A percentile compares a stretch with the other conserved stretches of the same genome.
These are phyloP conservation scores for Gastrolobium villosum DNA, from an alignment of 306 rosid species.

Conservation along the genomic window DNA sequence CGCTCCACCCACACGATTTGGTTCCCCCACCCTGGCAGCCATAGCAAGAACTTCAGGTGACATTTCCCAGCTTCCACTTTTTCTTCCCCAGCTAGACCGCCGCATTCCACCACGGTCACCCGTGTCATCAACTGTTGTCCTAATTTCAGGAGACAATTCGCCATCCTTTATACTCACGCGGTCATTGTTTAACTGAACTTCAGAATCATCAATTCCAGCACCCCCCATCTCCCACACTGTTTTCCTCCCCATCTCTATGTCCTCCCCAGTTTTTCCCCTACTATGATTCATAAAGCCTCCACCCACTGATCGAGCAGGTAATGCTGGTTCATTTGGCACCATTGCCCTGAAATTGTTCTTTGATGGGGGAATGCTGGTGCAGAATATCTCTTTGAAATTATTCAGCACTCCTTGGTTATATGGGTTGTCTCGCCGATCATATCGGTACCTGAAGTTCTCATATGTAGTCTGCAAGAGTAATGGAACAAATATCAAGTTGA, in stretches of 20 bases:
- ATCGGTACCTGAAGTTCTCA: slow-evolving; percentile 93
- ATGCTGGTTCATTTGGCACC: slow-evolving; percentile 78
- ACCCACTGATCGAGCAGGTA: slow-evolving; percentile 74
- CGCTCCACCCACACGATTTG: slow-evolving; percentile 70
- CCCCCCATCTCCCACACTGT: slow-evolving; percentile 87
- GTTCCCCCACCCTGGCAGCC: slow-evolving; percentile 88
- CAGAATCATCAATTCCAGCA: slow-evolving; percentile 70
- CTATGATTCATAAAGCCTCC: slow-evolving; percentile 93
- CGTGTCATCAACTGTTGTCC: slow-evolving; percentile 74
- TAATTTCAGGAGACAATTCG: slow-evolving; percentile 80
- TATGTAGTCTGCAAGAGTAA: slow-evolving; percentile 84
- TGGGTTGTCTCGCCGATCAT: slow-evolving; percentile 86
- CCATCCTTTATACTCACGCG: slow-evolving; percentile 81
- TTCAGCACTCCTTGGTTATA: slow-evolving; percentile 76
- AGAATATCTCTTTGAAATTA: slow-evolving; percentile 91
- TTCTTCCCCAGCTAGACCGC: slow-evolving; percentile 98
- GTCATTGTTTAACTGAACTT: slow-evolving; percentile 69
- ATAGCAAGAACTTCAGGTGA: slow-evolving; percentile 96
- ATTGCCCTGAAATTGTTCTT: slow-evolving; percentile 86
- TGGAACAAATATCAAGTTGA: slow-evolving; percentile 16
- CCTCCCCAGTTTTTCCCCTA: slow-evolving; percentile 91
- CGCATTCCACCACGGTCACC: slow-evolving; percentile 78
- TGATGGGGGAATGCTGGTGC: slow-evolving; percentile 69
- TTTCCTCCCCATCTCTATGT: slow-evolving; percentile 96
- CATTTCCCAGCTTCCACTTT: slow-evolving; percentile 99